A percentile compares a stretch with the other conserved stretches of the same genome.
Evolutionary conservation across 2,329 filamentous ascomycete genomes (phyloP).

Genomic region (Botrytis tulipae): DNA sequence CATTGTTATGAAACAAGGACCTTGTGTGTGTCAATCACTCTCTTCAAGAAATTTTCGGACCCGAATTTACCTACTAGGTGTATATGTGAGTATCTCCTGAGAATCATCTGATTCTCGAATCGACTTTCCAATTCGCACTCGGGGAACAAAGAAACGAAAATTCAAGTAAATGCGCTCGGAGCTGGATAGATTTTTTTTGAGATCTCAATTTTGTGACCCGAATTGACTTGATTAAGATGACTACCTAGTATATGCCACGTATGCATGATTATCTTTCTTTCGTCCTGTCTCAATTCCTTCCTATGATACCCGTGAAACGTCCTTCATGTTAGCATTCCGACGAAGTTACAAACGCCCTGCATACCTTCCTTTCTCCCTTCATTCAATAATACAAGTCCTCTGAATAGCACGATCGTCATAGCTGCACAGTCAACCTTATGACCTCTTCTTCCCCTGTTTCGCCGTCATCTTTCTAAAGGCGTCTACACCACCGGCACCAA

Average conservation of each 20-base stretch:
- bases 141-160: not conserved
- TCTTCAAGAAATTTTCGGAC: not conserved
- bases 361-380: not conserved
- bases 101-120: constrained; percentile 10
- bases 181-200: not conserved
- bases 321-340: constrained; percentile 4
- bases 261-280: constrained; percentile 12
- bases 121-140: not conserved
- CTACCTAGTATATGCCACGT: not conserved
- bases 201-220: not conserved
- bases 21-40: not conserved
- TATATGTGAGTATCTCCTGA: constrained; percentile 11
- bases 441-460: constrained; percentile 50
- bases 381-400: constrained; percentile 12
- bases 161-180: not conserved
- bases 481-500: constrained; percentile 62
- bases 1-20: not conserved
- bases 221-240: not conserved
- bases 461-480: constrained; percentile 66
- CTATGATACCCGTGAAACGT: constrained; percentile 12
- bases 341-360: constrained; percentile 12
- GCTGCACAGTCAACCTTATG: not conserved
- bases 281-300: constrained; percentile 1
- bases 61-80: not conserved
- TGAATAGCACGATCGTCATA: not conserved